Evolutionary conservation across 73 alveolate genomes (phyloP).

Genomic region (Paramecium tetraurelia): DNA sequence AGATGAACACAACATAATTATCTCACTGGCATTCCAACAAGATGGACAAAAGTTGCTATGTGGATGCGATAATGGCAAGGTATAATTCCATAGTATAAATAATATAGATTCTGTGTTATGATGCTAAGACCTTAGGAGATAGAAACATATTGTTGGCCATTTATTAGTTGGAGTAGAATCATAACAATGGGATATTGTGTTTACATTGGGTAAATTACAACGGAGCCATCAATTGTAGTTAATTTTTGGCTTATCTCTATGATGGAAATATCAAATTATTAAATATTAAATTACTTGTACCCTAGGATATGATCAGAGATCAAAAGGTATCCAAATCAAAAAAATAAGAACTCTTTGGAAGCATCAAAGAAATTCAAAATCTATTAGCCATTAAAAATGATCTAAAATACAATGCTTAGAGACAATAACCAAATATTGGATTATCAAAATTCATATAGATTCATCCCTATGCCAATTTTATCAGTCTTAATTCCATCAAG

Average conservation of each 20-base stretch:
- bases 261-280: not conserved
- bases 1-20: not conserved
- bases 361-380: not conserved
- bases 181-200: conserved; percentile 2
- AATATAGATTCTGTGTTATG: not conserved
- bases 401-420: not conserved
- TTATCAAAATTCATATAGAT: not conserved
- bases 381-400: not conserved
- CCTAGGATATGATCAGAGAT: conserved; percentile 35
- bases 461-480: conserved; percentile 3
- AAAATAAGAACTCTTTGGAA: conserved; percentile 44
- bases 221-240: conserved; percentile 18
- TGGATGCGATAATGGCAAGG: conserved; percentile 28
- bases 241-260: not conserved
- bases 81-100: not conserved
- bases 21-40: not conserved
- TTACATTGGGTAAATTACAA: conserved; percentile 20
- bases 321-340: not conserved
- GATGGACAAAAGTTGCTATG: conserved; percentile 29
- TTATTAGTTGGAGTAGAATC: not conserved
- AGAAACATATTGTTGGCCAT: conserved; percentile 17
- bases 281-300: conserved; percentile 22
- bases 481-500: not conserved
- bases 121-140: conserved; percentile 23
- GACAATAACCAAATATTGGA: conserved; percentile 3